phyloP scores from a whole-genome alignment of 148 eudicot species.

The Silene conica region DNA sequence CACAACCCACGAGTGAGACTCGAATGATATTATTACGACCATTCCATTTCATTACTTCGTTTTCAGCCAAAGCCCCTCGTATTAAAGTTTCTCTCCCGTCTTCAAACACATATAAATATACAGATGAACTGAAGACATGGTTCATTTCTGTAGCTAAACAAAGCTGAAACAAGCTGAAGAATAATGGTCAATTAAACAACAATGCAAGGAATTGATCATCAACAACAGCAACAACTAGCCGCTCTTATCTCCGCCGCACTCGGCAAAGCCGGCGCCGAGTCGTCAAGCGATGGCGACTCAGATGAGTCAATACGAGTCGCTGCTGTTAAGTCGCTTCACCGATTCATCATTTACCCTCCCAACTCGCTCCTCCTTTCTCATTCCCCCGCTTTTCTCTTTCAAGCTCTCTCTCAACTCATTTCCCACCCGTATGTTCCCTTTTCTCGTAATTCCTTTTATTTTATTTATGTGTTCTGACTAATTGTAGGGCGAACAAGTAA shows the following conservation, averaged over 20 bases:
- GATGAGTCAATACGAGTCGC: constrained; percentile 55
- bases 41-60: too few species aligned
- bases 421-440: constrained; percentile 52
- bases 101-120: background rate
- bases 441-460: background rate
- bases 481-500: too few species aligned
- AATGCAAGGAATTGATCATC: constrained; percentile 83
- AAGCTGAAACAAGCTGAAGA: background rate
- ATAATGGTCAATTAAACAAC: constrained; percentile 7
- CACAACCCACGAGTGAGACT: too few species aligned
- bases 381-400: constrained; percentile 73
- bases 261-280: constrained; percentile 27
- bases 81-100: too few species aligned
- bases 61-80: too few species aligned
- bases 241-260: constrained; percentile 30
- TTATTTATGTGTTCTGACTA: too few species aligned
- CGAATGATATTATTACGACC: too few species aligned
- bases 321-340: constrained; percentile 68
- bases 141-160: background rate
- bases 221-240: constrained; percentile 42
- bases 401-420: constrained; percentile 78
- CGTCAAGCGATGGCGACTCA: constrained; percentile 14
- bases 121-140: background rate
- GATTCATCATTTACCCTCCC: constrained; percentile 66
- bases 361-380: constrained; percentile 75